A percentile compares a stretch with the other conserved stretches of the same genome.
Conservation (phyloP, 2,329 filamentous ascomycete species). For the Cytospora schulzeri region DNA sequence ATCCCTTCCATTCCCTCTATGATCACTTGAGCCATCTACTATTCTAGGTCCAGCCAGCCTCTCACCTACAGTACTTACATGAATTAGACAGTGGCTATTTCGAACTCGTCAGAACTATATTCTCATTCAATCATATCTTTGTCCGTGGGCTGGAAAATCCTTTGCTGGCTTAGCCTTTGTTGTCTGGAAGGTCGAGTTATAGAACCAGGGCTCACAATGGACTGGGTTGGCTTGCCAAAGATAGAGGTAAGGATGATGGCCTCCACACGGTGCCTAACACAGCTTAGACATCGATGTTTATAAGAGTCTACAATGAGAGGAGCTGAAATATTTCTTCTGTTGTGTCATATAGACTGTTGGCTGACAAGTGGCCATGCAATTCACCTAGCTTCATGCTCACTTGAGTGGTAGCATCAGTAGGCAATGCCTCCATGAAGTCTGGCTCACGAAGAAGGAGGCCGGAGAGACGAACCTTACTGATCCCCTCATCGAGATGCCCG, state of each 20-base stretch:
- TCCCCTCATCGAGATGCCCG: slow-evolving; percentile 68
- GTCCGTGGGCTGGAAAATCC: background rate
- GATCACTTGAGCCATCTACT: background rate
- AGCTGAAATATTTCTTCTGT: too few species aligned
- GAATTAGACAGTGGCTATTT: background rate
- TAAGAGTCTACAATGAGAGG: too few species aligned
- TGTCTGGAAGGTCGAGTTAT: background rate
- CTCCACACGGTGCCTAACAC: background rate
- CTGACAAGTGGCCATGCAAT: background rate
- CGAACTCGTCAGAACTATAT: background rate
- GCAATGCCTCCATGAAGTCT: slow-evolving; percentile 73
- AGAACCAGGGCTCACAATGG: slow-evolving; percentile 33
- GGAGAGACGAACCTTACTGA: slow-evolving; percentile 62
- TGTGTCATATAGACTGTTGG: background rate
- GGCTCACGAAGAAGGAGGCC: slow-evolving; percentile 60
- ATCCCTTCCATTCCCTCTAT: background rate
- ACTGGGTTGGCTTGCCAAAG: slow-evolving; percentile 55
- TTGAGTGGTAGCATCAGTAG: slow-evolving; percentile 77
- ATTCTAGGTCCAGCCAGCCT: background rate
- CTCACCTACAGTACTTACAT: background rate
- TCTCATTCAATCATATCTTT: background rate
- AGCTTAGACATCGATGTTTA: slow-evolving; percentile 21
- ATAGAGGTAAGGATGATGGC: slow-evolving; percentile 48
- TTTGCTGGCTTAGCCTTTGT: background rate
- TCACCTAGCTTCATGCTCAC: slow-evolving; percentile 72